Evolutionary conservation across 768 basidiomycete species (phyloP), one percentile per base, ranked within the genome.

Genomic region (Xerocomellus dryophilus): DNA sequence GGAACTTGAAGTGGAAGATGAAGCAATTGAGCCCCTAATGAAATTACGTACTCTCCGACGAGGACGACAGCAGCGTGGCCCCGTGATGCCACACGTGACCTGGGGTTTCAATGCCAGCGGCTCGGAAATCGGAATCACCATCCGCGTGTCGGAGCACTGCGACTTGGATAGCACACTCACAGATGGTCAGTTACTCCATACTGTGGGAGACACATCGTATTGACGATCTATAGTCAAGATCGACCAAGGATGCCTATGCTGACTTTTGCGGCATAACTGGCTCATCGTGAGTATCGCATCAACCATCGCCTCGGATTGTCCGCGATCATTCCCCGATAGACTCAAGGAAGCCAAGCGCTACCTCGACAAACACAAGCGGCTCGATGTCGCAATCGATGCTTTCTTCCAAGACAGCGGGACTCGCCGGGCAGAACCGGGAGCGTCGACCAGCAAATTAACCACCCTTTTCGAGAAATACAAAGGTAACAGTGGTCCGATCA

Each of bases 331-430:
- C 20, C 36, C 32, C 50, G 51, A 38, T 45, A 78, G 78, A 11
- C 29, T 54, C 48, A 74, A 69, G 50, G 87, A 89, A 55, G 90
- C 88, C 11, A 81, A 71, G 60, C 81, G 81, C 64, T 90, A 81
- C 71, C 66, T 91, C 43, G 82, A 88, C 57, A 84, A 82, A 60
- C 76, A 88, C 72, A 84, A 82, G 61, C 80, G 83, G 35, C 70
- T 88, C 40, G 89, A 92, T 50, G 68, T 76, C n/a, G 89, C 89
- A 21, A 72, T 90, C 42, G 86, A 91, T 66, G 82, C 86, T 2
- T 92, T 76, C 67, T 88, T 81, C 71, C 82, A 79, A 60, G 80
- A 87, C 50, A 41, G 51, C 18, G 51, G 50, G 1, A 25, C 9
- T 12, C 55, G 63, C 18, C 48, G 56, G 17, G 3, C 45, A 1